phyloP scores from a whole-genome alignment of 352 stramenopile species.

The Peronospora belbahrii region DNA sequence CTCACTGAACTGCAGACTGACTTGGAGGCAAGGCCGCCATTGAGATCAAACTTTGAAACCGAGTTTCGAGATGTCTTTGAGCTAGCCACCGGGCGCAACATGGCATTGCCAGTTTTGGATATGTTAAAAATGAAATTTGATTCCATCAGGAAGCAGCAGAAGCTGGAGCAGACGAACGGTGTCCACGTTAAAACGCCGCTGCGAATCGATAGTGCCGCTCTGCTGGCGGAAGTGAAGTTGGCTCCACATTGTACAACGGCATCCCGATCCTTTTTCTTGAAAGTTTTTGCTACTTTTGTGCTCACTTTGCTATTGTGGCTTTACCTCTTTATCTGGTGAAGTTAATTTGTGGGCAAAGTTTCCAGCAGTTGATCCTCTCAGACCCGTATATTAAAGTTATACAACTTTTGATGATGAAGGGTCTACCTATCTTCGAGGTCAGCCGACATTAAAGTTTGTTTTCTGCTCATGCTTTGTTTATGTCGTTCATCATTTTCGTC shows the following conservation, averaged over 20 bases:
- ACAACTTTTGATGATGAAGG: too few species aligned
- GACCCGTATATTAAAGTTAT: too few species aligned
- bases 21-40: conserved; percentile 24
- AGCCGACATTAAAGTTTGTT: too few species aligned
- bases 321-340: conserved; percentile 39
- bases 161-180: conserved; percentile 14
- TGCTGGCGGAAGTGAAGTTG: conserved; percentile 45
- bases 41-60: conserved; percentile 46
- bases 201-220: conserved; percentile 33
- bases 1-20: conserved; percentile 27
- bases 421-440: too few species aligned
- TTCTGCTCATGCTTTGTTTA: too few species aligned
- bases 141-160: conserved; percentile 17
- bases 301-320: conserved; percentile 45
- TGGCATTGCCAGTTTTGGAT: conserved; percentile 37
- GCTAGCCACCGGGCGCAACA: conserved; percentile 37
- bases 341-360: too few species aligned
- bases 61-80: conserved; percentile 79
- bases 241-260: conserved; percentile 33
- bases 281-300: conserved; percentile 52
- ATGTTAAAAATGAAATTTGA: conserved; percentile 40
- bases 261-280: conserved; percentile 63
- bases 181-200: conserved; percentile 10
- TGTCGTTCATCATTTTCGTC: too few species aligned
- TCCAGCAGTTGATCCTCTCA: too few species aligned